Evolutionary conservation across 208 protist genomes (phyloP).

Genomic region (Trypanosoma grayi): DNA sequence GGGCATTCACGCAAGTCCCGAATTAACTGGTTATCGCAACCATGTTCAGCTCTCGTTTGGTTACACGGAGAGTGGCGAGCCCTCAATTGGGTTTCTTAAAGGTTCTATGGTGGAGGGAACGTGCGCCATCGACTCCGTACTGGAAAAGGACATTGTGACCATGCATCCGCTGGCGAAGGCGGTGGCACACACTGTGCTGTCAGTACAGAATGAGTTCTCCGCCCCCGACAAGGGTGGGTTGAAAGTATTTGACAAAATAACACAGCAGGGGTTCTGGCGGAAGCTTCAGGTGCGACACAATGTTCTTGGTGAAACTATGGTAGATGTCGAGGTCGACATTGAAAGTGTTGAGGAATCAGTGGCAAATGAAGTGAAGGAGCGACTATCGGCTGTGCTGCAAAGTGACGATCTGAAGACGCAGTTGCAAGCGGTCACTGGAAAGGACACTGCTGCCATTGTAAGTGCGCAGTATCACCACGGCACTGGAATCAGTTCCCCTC

Average conservation of each 20-base stretch:
- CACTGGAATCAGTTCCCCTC: conserved; percentile 59
- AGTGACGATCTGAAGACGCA: conserved; percentile 16
- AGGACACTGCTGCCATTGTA: conserved; percentile 42
- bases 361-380: conserved; percentile 33
- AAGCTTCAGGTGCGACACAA: conserved; percentile 89
- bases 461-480: conserved; percentile 79
- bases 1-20: conserved; percentile 72
- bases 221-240: conserved; percentile 33
- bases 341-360: conserved; percentile 31
- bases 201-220: conserved; percentile 34
- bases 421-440: conserved; percentile 25
- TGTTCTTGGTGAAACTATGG: conserved; percentile 78
- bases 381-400: conserved; percentile 36
- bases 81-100: conserved; percentile 63
- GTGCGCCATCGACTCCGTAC: conserved; percentile 52
- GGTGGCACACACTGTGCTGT: conserved; percentile 50
- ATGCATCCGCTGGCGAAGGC: conserved; percentile 60
- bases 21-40: conserved; percentile 87
- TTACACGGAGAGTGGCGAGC: conserved; percentile 37
- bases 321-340: conserved; percentile 69
- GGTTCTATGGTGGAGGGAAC: conserved; percentile 77
- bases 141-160: conserved; percentile 54
- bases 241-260: conserved; percentile 76
- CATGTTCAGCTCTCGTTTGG: conserved; percentile 91
- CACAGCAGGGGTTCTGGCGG: conserved; percentile 87